Percentiles rank a stretch among this genome's conserved stretches.
phyloP scores from a whole-genome alignment of 106 monocot genomes.

The Gastrodia elata region DNA sequence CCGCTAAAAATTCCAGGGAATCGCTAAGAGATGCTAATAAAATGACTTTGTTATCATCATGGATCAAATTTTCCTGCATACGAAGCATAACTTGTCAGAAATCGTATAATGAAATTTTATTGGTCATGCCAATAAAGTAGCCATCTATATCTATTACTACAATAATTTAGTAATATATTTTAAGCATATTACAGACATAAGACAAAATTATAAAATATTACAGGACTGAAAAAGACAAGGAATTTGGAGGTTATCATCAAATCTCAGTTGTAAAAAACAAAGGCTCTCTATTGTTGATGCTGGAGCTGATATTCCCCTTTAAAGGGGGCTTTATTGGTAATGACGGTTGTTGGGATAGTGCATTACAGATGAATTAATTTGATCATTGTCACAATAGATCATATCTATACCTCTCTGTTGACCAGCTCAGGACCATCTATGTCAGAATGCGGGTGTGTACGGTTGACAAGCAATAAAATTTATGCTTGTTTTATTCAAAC shows the following conservation, averaged over 20 bases:
- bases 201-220: background rate
- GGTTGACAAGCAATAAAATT: too few relatives aligned
- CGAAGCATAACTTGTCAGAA: background rate
- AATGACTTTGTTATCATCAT: conserved; percentile 84
- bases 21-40: conserved; percentile 95
- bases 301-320: too few relatives aligned
- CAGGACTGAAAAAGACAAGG: background rate
- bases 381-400: too few relatives aligned
- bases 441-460: too few relatives aligned
- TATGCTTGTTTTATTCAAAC: too few relatives aligned
- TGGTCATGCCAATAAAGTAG: background rate
- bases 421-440: too few relatives aligned
- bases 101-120: background rate
- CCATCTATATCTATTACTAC: background rate
- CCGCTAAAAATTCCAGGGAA: conserved; percentile 91
- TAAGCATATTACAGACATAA: background rate
- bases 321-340: too few relatives aligned
- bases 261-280: background rate
- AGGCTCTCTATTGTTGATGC: too few relatives aligned
- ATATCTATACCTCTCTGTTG: too few relatives aligned
- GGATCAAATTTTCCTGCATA: conserved; percentile 90
- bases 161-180: background rate
- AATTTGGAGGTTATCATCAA: background rate
- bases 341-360: too few relatives aligned
- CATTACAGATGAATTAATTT: too few relatives aligned